Evolutionary conservation across 2,329 filamentous ascomycete genomes (phyloP).

Genomic region (Scytalidium sp.): DNA sequence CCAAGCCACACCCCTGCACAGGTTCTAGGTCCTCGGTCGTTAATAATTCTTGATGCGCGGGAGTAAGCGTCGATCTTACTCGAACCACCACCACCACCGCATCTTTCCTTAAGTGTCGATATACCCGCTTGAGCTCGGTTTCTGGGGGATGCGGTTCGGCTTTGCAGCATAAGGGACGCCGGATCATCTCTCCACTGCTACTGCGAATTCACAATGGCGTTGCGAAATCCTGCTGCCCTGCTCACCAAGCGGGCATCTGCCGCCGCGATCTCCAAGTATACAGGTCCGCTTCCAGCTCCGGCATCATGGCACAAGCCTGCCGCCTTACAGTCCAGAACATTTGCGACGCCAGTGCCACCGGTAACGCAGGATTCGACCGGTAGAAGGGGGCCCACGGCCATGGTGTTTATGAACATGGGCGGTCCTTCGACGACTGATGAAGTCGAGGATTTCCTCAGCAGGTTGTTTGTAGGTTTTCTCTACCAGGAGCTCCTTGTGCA

Average conservation of each 20-base stretch:
- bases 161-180: not conserved
- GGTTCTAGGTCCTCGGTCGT: not conserved
- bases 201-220: conserved; percentile 32
- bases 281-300: conserved; percentile 25
- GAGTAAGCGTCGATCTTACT: not conserved
- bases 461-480: conserved; percentile 72
- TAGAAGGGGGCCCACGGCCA: conserved; percentile 82
- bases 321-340: conserved; percentile 35
- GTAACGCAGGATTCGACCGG: conserved; percentile 74
- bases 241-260: conserved; percentile 25
- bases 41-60: not conserved
- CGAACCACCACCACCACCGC: too few species aligned
- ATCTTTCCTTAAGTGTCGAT: not conserved
- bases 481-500: not conserved
- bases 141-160: not conserved
- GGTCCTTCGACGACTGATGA: conserved; percentile 86
- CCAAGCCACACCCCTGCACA: too few species aligned
- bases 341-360: conserved; percentile 67
- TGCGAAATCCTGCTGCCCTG: conserved; percentile 32
- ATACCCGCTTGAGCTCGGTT: not conserved
- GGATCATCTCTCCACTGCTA: not conserved
- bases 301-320: conserved; percentile 32
- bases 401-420: conserved; percentile 99
- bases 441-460: conserved; percentile 84
- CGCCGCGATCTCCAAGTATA: conserved; percentile 22